Conservation (phyloP, 148 eudicot genomes). For the Vaccinium corymbosum region DNA sequence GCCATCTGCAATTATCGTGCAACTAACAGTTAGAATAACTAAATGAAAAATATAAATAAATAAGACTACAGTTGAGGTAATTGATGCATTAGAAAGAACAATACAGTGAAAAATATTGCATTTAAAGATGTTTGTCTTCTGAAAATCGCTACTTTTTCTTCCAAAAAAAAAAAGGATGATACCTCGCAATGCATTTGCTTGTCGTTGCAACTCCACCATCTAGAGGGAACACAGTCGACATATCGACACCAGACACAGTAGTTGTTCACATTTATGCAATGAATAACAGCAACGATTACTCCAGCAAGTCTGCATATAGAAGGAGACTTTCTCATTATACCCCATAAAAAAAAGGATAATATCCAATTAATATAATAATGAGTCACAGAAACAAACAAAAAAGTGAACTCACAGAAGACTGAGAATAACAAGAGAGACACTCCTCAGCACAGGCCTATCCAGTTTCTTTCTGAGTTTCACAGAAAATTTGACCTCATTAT, state of each 20-base stretch:
- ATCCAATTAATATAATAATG: neutral
- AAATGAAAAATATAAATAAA: neutral
- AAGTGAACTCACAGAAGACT: conserved; percentile 53
- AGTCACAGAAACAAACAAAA: neutral
- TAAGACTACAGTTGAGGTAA: neutral
- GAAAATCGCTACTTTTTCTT: neutral
- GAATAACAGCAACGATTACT: conserved; percentile 33
- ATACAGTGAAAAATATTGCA: neutral
- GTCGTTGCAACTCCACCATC: conserved; percentile 62
- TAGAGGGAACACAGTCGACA: conserved; percentile 66
- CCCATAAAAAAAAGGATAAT: neutral
- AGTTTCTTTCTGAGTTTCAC: conserved; percentile 45
- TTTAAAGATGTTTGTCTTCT: neutral
- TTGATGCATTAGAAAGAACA: neutral
- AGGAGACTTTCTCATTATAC: neutral
- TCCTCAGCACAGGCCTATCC: conserved; percentile 58
- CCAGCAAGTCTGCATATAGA: conserved; percentile 50
- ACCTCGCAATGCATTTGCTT: conserved; percentile 61
- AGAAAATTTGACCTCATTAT: conserved; percentile 50
- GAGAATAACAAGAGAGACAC: conserved; percentile 43
- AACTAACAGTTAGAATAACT: too few species aligned
- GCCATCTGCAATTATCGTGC: conserved; percentile 34
- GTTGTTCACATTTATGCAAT: conserved; percentile 44
- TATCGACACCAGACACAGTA: conserved; percentile 65
- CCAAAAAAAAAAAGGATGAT: neutral